A percentile compares a stretch with the other conserved stretches of the same genome.
phyloP scores from a whole-genome alignment of 2,329 filamentous ascomycete genomes.

The Botrytis fabae region DNA sequence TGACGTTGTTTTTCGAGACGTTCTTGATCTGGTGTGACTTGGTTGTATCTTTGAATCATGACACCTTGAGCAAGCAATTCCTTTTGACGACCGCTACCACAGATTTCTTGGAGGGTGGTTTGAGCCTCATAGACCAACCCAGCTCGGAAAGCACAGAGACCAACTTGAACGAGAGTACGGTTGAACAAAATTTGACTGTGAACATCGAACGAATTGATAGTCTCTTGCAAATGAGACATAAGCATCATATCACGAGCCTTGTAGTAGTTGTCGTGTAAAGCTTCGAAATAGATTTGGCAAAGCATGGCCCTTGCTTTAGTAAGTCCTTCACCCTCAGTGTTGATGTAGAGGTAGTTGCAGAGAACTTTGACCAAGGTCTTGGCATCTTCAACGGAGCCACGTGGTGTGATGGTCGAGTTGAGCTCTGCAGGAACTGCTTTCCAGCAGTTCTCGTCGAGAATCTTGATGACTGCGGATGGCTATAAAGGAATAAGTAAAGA shows the following conservation, averaged over 20 bases:
- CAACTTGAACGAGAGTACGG: slow-evolving; percentile 94
- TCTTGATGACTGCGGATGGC: slow-evolving; percentile 88
- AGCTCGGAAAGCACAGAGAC: slow-evolving; percentile 95
- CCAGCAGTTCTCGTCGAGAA: slow-evolving; percentile 93
- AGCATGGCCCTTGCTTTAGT: slow-evolving; percentile 96
- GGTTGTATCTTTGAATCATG: slow-evolving; percentile 95
- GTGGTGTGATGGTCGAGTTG: slow-evolving; percentile 79
- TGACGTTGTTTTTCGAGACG: slow-evolving; percentile 95
- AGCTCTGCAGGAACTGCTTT: slow-evolving; percentile 69
- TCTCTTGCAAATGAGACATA: slow-evolving; percentile 98
- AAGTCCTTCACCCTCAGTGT: slow-evolving; percentile 79
- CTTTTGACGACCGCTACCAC: slow-evolving; percentile 95
- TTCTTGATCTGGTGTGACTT: slow-evolving; percentile 97
- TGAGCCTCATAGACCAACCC: slow-evolving; percentile 97
- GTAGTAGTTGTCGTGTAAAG: slow-evolving; percentile 97
- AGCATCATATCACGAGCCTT: slow-evolving; percentile 98
- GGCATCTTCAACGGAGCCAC: slow-evolving; percentile 66
- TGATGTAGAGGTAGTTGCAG: slow-evolving; percentile 90
- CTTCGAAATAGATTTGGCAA: slow-evolving; percentile 97
- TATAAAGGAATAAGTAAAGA: slow-evolving; percentile 38
- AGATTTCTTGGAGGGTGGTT: slow-evolving; percentile 96
- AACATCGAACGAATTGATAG: slow-evolving; percentile 93
- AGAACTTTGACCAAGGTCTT: slow-evolving; percentile 77
- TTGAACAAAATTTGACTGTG: slow-evolving; percentile 99
- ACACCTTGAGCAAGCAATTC: slow-evolving; percentile 96